These are phyloP conservation scores for Pseudovirgaria hyperparasitica DNA, from an alignment of 2,329 filamentous ascomycete genomes.

Conservation along the genomic window DNA sequence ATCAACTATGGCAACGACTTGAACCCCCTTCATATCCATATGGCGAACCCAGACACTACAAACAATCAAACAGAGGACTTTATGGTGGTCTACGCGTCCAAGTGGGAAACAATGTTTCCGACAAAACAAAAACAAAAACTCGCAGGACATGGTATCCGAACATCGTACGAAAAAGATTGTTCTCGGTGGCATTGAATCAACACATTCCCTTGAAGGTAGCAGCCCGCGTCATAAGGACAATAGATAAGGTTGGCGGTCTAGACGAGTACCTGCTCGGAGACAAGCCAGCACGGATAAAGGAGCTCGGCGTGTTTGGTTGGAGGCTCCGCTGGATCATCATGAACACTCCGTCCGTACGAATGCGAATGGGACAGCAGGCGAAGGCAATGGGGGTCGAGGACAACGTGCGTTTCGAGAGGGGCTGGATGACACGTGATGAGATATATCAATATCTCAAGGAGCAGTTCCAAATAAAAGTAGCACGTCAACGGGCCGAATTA, in stretches of 20 bases:
- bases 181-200: constrained; percentile 47
- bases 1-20: constrained; percentile 10
- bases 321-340: constrained; percentile 78
- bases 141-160: constrained; percentile 66
- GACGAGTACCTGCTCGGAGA: constrained; percentile 83
- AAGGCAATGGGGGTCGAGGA: constrained; percentile 50
- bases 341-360: constrained; percentile 58
- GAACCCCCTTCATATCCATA: constrained; percentile 57
- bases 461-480: too few species aligned
- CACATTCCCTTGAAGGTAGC: constrained; percentile 57
- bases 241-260: constrained; percentile 76
- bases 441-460: too few species aligned
- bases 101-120: constrained; percentile 66
- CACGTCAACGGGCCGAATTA: too few species aligned
- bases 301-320: constrained; percentile 86
- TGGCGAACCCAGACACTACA: constrained; percentile 57
- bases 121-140: constrained; percentile 56
- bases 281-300: constrained; percentile 65
- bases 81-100: constrained; percentile 60
- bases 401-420: constrained; percentile 18
- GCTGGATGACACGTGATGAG: constrained; percentile 6
- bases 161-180: constrained; percentile 53
- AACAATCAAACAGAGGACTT: constrained; percentile 66
- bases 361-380: constrained; percentile 53
- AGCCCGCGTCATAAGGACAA: constrained; percentile 48